Evolutionary conservation across 148 eudicot genomes (phyloP).

Genomic region (Bassia scoparia): DNA sequence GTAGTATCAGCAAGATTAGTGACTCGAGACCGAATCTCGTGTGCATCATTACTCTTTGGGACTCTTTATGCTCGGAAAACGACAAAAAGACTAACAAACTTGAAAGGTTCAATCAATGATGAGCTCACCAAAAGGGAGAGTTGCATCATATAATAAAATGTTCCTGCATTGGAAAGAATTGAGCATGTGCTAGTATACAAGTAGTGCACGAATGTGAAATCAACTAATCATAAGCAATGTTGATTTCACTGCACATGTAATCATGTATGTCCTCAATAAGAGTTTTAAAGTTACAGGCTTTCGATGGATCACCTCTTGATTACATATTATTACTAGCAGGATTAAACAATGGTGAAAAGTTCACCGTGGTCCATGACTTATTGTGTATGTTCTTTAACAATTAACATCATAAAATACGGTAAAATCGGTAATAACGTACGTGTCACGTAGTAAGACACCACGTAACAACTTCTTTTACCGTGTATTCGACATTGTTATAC

Average conservation of each 20-base stretch:
- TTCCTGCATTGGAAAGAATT: not conserved
- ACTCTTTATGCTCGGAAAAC: too few relatives aligned
- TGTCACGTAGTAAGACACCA: too few relatives aligned
- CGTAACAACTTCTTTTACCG: too few relatives aligned
- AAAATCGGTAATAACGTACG: too few relatives aligned
- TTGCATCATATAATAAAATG: not conserved
- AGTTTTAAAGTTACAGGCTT: not conserved
- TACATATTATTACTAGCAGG: not conserved
- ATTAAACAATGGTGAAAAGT: too few relatives aligned
- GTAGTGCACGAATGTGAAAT: not conserved
- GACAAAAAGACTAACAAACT: not conserved
- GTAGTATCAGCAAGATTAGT: too few relatives aligned
- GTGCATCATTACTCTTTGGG: too few relatives aligned
- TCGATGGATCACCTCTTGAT: not conserved
- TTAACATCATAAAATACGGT: too few relatives aligned
- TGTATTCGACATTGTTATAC: too few relatives aligned
- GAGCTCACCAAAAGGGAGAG: not conserved
- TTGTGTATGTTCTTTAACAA: too few relatives aligned
- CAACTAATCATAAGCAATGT: not conserved
- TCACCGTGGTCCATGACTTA: too few relatives aligned
- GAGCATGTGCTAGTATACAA: not conserved
- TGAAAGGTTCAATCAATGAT: not conserved
- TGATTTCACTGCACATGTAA: not conserved
- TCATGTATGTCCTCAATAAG: conserved; percentile 1
- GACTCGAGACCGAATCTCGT: too few relatives aligned